These are phyloP conservation scores for Fraxinus ornus DNA, from an alignment of 305 asterid species.

Conservation along the genomic window DNA sequence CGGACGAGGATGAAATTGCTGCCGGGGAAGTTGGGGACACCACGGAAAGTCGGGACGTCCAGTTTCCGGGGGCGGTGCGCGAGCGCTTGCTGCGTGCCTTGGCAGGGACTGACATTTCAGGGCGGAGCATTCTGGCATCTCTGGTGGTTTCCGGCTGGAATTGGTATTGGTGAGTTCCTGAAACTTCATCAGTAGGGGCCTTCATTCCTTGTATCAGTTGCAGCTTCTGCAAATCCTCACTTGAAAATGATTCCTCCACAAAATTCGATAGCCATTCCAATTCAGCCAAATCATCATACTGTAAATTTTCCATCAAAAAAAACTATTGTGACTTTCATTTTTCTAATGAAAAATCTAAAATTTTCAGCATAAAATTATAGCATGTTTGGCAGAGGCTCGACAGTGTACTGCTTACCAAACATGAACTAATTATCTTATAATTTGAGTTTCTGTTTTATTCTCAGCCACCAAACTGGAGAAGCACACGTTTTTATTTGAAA, in stretches of 20 bases:
- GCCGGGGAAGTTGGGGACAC: slow-evolving; percentile 41
- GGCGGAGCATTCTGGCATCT: slow-evolving; percentile 28
- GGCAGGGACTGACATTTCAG: slow-evolving; percentile 63
- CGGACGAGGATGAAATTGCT: slow-evolving; percentile 51
- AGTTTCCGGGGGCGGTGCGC: slow-evolving; percentile 69
- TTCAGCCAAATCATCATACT: slow-evolving; percentile 82
- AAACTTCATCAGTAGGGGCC: slow-evolving; percentile 33
- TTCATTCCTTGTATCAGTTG: slow-evolving; percentile 57
- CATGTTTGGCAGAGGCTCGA: not conserved
- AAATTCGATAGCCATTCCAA: slow-evolving; percentile 80
- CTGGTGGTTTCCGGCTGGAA: slow-evolving; percentile 46
- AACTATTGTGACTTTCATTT: not conserved
- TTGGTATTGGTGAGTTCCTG: slow-evolving; percentile 37
- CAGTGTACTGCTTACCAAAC: not conserved
- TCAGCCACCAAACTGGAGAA: slow-evolving; percentile 15
- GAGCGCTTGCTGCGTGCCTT: slow-evolving; percentile 90
- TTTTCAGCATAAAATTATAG: not conserved
- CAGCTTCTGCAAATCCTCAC: slow-evolving; percentile 61
- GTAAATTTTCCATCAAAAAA: not conserved
- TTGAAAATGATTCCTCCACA: slow-evolving; percentile 72
- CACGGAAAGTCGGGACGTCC: slow-evolving; percentile 70
- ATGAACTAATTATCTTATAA: not conserved
- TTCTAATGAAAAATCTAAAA: no score
- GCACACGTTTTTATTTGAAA: slow-evolving; percentile 8
- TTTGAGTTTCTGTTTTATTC: not conserved